Evolutionary conservation across 768 basidiomycete species (phyloP).

Genomic region (Auricularia auricula-judae): DNA sequence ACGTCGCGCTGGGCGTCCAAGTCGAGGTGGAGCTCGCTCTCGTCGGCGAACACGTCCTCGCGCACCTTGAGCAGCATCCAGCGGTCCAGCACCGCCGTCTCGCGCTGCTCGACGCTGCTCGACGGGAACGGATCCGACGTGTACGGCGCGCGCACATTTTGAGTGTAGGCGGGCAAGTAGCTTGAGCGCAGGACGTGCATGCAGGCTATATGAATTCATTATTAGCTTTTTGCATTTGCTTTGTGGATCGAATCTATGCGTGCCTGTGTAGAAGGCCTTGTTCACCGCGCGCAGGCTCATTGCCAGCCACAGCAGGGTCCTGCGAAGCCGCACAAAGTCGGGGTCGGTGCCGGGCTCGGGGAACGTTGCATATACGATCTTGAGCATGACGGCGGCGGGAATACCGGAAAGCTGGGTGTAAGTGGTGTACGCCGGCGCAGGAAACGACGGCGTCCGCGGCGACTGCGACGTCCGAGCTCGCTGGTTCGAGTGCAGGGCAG

Average conservation of each 20-base stretch:
- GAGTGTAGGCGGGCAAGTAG: slow-evolving; percentile 55
- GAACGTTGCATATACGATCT: slow-evolving; percentile 58
- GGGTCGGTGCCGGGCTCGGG: slow-evolving; percentile 32
- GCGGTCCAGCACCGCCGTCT: slow-evolving; percentile 62
- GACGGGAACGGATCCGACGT: slow-evolving; percentile 70
- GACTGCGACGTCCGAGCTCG: background rate
- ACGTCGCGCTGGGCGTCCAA: slow-evolving; percentile 70
- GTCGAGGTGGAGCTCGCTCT: slow-evolving; percentile 62
- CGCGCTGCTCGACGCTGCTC: slow-evolving; percentile 37
- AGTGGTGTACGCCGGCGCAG: background rate
- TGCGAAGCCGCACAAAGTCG: slow-evolving; percentile 43
- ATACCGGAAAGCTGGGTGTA: slow-evolving; percentile 22
- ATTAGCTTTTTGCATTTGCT: background rate
- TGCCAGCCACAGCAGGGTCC: slow-evolving; percentile 62
- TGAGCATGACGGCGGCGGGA: slow-evolving; percentile 55
- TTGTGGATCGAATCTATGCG: slow-evolving; percentile 8
- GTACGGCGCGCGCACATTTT: slow-evolving; percentile 56
- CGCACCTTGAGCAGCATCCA: slow-evolving; percentile 73
- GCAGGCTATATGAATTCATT: slow-evolving; percentile 33
- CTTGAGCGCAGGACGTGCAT: slow-evolving; percentile 75
- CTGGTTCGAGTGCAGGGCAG: background rate
- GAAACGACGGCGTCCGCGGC: background rate
- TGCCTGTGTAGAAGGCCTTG: slow-evolving; percentile 57
- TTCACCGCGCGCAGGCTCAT: slow-evolving; percentile 54
- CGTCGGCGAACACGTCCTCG: slow-evolving; percentile 69